These are phyloP conservation scores for Entomortierella lignicola DNA, from an alignment of 192 early-diverging fungal species.

Conservation along the genomic window DNA sequence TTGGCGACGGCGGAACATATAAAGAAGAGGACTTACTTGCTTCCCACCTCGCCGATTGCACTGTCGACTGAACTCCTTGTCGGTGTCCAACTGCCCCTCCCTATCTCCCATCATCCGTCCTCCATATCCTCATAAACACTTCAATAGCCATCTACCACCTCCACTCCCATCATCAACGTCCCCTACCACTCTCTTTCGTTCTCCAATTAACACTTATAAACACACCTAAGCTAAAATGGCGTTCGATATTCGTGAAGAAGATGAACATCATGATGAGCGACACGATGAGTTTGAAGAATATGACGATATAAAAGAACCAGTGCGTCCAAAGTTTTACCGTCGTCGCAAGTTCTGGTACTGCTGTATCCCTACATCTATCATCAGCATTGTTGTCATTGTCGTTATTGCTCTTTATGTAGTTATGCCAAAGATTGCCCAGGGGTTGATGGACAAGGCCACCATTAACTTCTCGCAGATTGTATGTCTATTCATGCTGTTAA, in stretches of 20 bases:
- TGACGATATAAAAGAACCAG: conserved; percentile 24
- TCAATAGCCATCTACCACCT: too few species aligned
- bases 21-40: background rate
- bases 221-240: background rate
- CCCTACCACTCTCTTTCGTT: background rate
- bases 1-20: background rate
- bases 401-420: conserved; percentile 56
- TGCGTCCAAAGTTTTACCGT: conserved; percentile 53
- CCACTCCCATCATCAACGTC: background rate
- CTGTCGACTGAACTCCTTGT: conserved; percentile 1
- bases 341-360: conserved; percentile 59
- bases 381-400: conserved; percentile 52
- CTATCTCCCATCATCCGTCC: background rate
- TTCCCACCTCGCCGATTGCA: background rate
- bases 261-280: conserved; percentile 11
- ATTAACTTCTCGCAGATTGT: conserved; percentile 32
- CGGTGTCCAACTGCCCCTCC: background rate
- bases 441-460: conserved; percentile 22
- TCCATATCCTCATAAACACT: too few species aligned
- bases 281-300: conserved; percentile 33
- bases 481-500: conserved; percentile 3
- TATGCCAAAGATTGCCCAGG: conserved; percentile 63
- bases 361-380: conserved; percentile 49
- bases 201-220: background rate
- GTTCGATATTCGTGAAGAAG: conserved; percentile 34